Conservation (phyloP, 805 yeast species). For the Debaryomyces tyrocola region DNA sequence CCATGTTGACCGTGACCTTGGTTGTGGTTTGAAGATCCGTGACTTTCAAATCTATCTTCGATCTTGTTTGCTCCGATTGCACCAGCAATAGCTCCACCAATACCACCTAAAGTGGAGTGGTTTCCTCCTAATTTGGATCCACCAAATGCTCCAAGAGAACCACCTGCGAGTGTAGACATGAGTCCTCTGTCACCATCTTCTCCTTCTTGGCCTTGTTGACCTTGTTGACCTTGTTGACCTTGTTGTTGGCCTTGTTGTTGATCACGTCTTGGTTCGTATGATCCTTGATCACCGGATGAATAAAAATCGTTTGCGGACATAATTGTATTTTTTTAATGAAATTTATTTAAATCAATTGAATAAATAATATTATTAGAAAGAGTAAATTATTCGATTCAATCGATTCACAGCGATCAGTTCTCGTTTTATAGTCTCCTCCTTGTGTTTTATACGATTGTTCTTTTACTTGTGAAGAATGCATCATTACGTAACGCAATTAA, state of each 20-base stretch:
- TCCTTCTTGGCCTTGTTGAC: slow-evolving; percentile 20
- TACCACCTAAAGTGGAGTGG: slow-evolving; percentile 45
- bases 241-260: slow-evolving; percentile 14
- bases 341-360: too few species aligned
- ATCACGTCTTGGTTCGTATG: slow-evolving; percentile 18
- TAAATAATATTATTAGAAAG: too few species aligned
- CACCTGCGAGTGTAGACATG: slow-evolving; percentile 47
- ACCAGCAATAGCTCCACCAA: slow-evolving; percentile 57
- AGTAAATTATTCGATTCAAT: too few species aligned
- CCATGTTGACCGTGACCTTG: slow-evolving; percentile 12
- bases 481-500: background rate
- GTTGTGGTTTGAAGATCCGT: background rate
- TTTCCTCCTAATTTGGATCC: slow-evolving; percentile 44
- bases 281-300: slow-evolving; percentile 42
- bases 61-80: slow-evolving; percentile 54
- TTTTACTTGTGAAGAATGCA: background rate
- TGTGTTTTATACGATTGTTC: too few species aligned
- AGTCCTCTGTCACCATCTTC: slow-evolving; percentile 41
- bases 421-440: background rate
- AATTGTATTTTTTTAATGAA: slow-evolving; percentile 2
- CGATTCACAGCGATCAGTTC: too few species aligned
- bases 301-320: slow-evolving; percentile 64
- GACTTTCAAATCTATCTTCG: slow-evolving; percentile 38
- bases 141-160: slow-evolving; percentile 54
- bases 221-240: slow-evolving; percentile 24